Evolutionary conservation across 306 rosid species (phyloP).

Genomic region (Cicer arietinum): DNA sequence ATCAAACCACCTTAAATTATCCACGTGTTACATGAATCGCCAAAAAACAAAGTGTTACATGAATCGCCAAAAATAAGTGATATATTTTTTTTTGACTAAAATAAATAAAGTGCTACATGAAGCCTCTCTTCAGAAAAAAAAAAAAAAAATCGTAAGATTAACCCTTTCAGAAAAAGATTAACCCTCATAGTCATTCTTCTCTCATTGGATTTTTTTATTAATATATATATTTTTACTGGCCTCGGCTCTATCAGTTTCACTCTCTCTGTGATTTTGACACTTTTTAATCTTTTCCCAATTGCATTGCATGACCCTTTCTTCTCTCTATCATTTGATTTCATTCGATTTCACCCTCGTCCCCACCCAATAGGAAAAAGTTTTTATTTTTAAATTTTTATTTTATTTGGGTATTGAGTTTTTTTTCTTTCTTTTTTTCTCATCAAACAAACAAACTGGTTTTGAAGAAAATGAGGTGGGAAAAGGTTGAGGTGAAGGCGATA

Average conservation of each 20-base stretch:
- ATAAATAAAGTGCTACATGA: too few relatives aligned
- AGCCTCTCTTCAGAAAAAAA: too few relatives aligned
- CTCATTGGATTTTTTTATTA: neutral
- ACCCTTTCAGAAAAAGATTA: neutral
- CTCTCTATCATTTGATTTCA: slow-evolving; percentile 38
- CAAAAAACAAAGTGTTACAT: too few relatives aligned
- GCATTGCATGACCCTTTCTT: slow-evolving; percentile 51
- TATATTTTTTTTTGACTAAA: too few relatives aligned
- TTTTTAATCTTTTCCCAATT: slow-evolving; percentile 2
- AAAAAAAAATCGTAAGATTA: neutral
- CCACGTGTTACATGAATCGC: slow-evolving; percentile 11
- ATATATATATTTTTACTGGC: slow-evolving; percentile 21
- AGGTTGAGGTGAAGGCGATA: slow-evolving; percentile 52
- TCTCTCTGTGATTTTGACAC: slow-evolving; percentile 32
- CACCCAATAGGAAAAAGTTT: neutral
- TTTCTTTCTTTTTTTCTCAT: slow-evolving; percentile 5
- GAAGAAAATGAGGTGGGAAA: slow-evolving; percentile 95
- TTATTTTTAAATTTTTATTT: slow-evolving; percentile 24
- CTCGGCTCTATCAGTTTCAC: slow-evolving; percentile 40
- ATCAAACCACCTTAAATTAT: slow-evolving; percentile 4
- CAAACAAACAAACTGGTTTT: slow-evolving; percentile 30
- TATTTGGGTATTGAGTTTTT: slow-evolving; percentile 35
- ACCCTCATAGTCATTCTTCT: neutral
- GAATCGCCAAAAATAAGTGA: too few relatives aligned
- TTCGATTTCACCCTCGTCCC: slow-evolving; percentile 38